phyloP scores from a whole-genome alignment of 306 rosid species.

The Quercus dentata region DNA sequence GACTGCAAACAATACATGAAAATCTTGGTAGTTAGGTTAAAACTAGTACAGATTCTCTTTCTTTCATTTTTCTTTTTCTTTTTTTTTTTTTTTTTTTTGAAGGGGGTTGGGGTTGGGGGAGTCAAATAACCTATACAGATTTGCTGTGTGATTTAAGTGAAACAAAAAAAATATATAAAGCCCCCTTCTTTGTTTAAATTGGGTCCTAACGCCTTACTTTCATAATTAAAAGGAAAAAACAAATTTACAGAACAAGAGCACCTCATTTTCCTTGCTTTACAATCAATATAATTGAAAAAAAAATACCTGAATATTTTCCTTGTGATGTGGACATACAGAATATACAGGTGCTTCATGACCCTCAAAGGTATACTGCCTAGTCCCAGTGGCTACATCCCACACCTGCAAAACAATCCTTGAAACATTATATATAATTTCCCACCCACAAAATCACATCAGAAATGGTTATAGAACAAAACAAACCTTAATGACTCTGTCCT shows the following conservation, averaged over 20 bases:
- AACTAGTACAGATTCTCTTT: neutral
- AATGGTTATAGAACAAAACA: constrained; percentile 30
- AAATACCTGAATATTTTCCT: constrained; percentile 90
- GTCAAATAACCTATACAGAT: neutral
- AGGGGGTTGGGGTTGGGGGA: neutral
- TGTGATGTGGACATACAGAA: constrained; percentile 98
- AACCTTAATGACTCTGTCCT: constrained; percentile 96
- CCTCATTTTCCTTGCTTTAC: neutral
- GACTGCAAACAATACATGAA: neutral
- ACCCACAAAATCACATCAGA: constrained; percentile 16
- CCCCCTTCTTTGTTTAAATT: neutral
- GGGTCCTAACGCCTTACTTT: neutral
- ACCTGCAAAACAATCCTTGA: constrained; percentile 52
- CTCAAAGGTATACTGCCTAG: constrained; percentile 73
- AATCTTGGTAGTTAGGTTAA: neutral
- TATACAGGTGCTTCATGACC: constrained; percentile 95
- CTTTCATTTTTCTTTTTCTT: neutral
- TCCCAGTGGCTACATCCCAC: constrained; percentile 92
- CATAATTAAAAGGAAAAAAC: neutral
- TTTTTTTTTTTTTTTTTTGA: neutral
- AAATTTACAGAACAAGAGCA: neutral
- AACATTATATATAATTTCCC: constrained; percentile 13
- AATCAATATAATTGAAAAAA: neutral
- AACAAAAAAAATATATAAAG: neutral
- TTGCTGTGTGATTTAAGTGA: neutral